These are phyloP conservation scores for Podospora bellae-mahoneyi DNA, from an alignment of 495 filamentous ascomycete species.

Conservation along the genomic window DNA sequence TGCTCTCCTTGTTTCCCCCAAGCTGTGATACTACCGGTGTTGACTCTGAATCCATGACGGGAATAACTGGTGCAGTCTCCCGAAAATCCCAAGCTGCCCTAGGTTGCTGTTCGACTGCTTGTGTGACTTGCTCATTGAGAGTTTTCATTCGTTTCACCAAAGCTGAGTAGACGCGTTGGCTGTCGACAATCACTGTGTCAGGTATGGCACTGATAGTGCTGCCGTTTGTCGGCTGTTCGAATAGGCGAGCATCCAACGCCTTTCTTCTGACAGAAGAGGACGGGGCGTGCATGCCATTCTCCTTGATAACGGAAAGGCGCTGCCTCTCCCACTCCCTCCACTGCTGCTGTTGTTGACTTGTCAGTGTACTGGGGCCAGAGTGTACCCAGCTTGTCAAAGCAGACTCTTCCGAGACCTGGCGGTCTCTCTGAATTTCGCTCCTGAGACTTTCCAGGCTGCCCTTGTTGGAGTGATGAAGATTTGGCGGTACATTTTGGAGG, in stretches of 20 bases:
- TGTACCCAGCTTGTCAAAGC: constrained; percentile 78
- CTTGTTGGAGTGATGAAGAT: constrained; percentile 42
- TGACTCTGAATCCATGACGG: not conserved
- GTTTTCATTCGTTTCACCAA: constrained; percentile 63
- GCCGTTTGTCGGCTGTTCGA: constrained; percentile 13
- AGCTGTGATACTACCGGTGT: not conserved
- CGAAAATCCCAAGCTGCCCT: not conserved
- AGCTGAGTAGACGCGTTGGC: constrained; percentile 68
- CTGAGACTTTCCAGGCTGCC: constrained; percentile 52
- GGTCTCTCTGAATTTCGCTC: constrained; percentile 46
- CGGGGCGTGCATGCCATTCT: constrained; percentile 52
- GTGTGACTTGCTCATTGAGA: constrained; percentile 12
- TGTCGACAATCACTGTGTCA: constrained; percentile 45
- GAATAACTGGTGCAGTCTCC: not conserved
- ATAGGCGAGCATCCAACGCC: constrained; percentile 19
- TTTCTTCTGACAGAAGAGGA: constrained; percentile 38
- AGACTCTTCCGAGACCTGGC: constrained; percentile 48
- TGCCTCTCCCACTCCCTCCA: constrained; percentile 51
- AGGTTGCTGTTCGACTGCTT: not conserved
- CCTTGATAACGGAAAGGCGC: constrained; percentile 64
- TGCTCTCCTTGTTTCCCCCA: not conserved
- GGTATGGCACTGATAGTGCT: not conserved
- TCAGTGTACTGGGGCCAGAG: constrained; percentile 49
- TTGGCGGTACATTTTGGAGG: constrained; percentile 37
- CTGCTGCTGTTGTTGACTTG: constrained; percentile 37